These are phyloP conservation scores for Ormosia semicastrata DNA, from an alignment of 306 rosid genomes.

Conservation along the genomic window DNA sequence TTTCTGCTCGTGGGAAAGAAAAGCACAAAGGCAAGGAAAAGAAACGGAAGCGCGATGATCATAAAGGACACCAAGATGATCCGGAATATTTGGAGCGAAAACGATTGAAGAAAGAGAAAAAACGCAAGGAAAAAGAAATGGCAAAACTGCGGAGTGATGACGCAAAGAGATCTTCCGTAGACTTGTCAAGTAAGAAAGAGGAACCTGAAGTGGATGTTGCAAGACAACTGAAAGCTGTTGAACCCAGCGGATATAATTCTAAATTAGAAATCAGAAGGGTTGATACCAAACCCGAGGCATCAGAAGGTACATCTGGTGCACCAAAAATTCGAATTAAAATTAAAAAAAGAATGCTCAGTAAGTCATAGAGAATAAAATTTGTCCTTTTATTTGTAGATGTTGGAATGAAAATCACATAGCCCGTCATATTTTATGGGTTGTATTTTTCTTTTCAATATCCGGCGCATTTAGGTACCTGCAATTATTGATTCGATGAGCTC, in stretches of 20 bases:
- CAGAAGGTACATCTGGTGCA: conserved; percentile 59
- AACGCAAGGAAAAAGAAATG: conserved; percentile 69
- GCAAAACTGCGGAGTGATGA: conserved; percentile 53
- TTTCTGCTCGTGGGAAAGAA: conserved; percentile 49
- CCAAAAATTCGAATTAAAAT: conserved; percentile 82
- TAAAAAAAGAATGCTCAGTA: conserved; percentile 51
- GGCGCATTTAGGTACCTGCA: conserved; percentile 1
- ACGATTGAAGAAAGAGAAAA: conserved; percentile 81
- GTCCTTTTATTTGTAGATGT: neutral
- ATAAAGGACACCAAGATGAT: conserved; percentile 59
- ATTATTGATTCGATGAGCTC: conserved; percentile 35
- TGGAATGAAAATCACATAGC: conserved; percentile 21
- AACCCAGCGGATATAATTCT: conserved; percentile 48
- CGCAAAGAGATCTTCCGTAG: conserved; percentile 35
- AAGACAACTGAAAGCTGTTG: conserved; percentile 44
- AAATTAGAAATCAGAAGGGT: conserved; percentile 31
- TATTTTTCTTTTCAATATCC: conserved; percentile 12
- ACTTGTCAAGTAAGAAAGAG: conserved; percentile 46
- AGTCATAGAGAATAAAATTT: conserved; percentile 40
- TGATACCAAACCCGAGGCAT: conserved; percentile 50
- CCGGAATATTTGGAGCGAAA: conserved; percentile 80
- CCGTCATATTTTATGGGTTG: conserved; percentile 17
- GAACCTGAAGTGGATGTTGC: conserved; percentile 39
- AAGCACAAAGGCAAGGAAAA: conserved; percentile 69
- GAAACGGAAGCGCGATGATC: conserved; percentile 75